phyloP scores from a whole-genome alignment of 1,284 basidiomycete genomes.

The Puccinia triticina region DNA sequence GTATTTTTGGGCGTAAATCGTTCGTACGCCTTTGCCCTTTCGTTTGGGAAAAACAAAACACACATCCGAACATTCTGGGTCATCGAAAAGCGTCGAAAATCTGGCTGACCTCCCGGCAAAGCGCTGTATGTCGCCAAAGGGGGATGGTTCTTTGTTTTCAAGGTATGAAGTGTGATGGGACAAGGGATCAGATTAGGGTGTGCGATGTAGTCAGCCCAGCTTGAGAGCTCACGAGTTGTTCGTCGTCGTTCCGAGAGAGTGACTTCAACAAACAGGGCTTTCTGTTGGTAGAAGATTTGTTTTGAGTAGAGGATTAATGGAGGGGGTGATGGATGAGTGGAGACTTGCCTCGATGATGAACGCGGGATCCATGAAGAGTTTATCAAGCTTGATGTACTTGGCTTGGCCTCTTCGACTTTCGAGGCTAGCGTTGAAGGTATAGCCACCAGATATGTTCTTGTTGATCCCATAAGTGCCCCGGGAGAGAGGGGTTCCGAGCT shows the following conservation, averaged over 20 bases:
- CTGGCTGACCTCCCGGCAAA: constrained; percentile 47
- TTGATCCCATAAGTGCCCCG: constrained; percentile 37
- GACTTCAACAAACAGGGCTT: constrained; percentile 50
- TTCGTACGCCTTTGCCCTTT: constrained; percentile 43
- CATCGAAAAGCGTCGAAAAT: constrained; percentile 45
- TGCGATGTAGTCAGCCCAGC: not conserved
- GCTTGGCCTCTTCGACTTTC: constrained; percentile 50
- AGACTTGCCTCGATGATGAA: constrained; percentile 36
- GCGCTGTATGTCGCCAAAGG: constrained; percentile 48
- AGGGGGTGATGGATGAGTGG: not conserved
- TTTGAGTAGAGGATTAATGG: not conserved
- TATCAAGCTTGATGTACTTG: constrained; percentile 49
- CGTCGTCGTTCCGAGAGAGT: constrained; percentile 40
- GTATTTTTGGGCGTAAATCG: constrained; percentile 49
- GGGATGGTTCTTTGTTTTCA: constrained; percentile 32
- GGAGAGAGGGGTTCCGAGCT: constrained; percentile 45
- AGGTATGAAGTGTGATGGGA: not conserved
- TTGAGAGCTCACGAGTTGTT: constrained; percentile 32
- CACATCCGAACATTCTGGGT: constrained; percentile 49
- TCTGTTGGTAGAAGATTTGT: not conserved
- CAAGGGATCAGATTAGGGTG: not conserved
- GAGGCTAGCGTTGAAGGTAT: constrained; percentile 47
- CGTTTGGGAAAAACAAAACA: constrained; percentile 47
- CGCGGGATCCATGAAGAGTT: constrained; percentile 38
- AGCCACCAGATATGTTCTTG: constrained; percentile 51